Conservation (phyloP, 2,329 filamentous ascomycete species). For the Colletotrichum karsti region DNA sequence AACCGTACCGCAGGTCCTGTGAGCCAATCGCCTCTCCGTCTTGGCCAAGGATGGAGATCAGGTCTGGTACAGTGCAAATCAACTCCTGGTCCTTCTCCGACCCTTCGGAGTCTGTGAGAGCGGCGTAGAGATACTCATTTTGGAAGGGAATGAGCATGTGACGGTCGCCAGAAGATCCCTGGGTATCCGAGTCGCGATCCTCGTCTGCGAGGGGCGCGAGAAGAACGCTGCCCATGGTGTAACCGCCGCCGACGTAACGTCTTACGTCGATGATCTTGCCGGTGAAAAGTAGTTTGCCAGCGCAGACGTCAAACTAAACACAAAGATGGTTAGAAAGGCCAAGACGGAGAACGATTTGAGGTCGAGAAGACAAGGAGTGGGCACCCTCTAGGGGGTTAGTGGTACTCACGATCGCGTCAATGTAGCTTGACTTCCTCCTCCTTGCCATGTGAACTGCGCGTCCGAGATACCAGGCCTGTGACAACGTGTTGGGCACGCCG, state of each 20-base stretch:
- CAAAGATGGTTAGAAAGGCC: neutral
- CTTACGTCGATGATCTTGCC: conserved; percentile 50
- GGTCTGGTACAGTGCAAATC: conserved; percentile 45
- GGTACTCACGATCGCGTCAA: conserved; percentile 33
- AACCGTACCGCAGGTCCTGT: conserved; percentile 58
- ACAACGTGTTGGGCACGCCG: conserved; percentile 42
- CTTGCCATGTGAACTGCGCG: conserved; percentile 40
- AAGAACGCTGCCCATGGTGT: conserved; percentile 48
- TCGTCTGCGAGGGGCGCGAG: conserved; percentile 39
- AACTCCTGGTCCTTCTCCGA: conserved; percentile 39
- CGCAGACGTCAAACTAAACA: conserved; percentile 33
- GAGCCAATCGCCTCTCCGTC: conserved; percentile 60
- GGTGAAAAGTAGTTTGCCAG: conserved; percentile 45
- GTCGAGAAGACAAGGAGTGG: too few relatives aligned
- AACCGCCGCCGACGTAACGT: conserved; percentile 47
- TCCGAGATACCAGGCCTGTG: conserved; percentile 44
- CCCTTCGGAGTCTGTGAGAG: conserved; percentile 39
- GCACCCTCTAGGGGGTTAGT: neutral
- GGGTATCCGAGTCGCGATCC: conserved; percentile 35
- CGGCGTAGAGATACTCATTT: conserved; percentile 50
- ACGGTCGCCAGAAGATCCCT: conserved; percentile 23
- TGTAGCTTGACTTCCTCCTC: conserved; percentile 36
- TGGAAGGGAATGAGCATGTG: conserved; percentile 51
- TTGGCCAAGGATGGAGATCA: conserved; percentile 46
- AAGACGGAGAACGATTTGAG: too few relatives aligned